Evolutionary conservation across 164 flowering plant genomes (phyloP), one percentile per base, ranked within the genome.

Genomic region (Vitis rupestris): DNA sequence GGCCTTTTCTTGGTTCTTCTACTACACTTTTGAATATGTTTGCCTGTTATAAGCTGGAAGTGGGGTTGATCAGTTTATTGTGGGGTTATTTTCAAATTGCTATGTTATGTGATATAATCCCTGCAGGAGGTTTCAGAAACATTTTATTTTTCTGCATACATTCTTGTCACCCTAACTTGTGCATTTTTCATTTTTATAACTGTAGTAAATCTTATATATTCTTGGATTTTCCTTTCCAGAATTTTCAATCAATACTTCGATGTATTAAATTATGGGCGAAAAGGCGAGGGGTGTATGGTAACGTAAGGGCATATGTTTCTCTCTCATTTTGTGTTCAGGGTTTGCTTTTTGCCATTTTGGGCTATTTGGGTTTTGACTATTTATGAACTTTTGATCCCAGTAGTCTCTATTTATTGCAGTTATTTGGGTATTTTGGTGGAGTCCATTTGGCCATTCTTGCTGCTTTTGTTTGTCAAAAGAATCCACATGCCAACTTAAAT

Each of bases 361-460:
- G 5, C 19, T 37, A 14, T 0, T 48, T 48, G n/a, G 65, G 14
- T 51, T 17, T 51, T 47, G 11, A 61, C 10, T 23, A 1, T 6
- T 12, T 23, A 1, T 23, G 27, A 23, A 23, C 2, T 23, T 23
- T 23, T 23, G 27, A 23, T 23, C 61, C 6, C 8, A 50, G 29
- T 12, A 9, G 64, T 29, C 8, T 14, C 12, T 65, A 27, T 9
- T 58, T 12, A 13, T 65, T 77, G 77, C 85, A 87, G 91, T 73
- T 82, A 65, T 73, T 72, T 72, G 91, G 91, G 15, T 86, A 75
- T 74, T 72, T 86, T 54, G 91, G 89, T 49, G 91, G 91, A 52
- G 76, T 87, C 12, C 91, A 87, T 63, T 54, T 84, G 74, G 89
- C 86, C 4, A 75, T 86, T 66, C 85, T 87, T 65, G 76, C 83